Percentiles rank a stretch among this genome's conserved stretches.
Conservation (phyloP, 2,329 filamentous ascomycete species). For the Clathrospora elynae region DNA sequence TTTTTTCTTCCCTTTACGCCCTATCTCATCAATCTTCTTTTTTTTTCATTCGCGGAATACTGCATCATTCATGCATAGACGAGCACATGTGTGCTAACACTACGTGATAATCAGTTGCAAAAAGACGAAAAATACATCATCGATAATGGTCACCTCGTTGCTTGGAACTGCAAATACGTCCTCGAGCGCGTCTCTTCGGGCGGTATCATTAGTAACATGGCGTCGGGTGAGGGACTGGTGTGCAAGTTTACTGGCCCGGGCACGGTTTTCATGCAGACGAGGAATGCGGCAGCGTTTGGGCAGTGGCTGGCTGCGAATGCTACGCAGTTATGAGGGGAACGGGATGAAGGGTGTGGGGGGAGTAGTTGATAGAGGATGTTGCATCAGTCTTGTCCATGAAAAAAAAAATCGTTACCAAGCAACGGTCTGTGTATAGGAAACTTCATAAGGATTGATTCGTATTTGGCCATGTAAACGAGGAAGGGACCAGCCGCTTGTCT, state of each 20-base stretch:
- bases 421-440: no score
- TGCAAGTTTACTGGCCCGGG: constrained; percentile 92
- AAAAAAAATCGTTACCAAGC: no score
- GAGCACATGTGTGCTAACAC: no score
- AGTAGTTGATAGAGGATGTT: no score
- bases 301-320: constrained; percentile 53
- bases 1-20: background rate
- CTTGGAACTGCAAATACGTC: constrained; percentile 95
- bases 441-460: no score
- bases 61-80: no score
- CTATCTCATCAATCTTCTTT: no score
- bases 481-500: no score
- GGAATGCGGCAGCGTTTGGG: constrained; percentile 73
- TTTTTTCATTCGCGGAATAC: no score
- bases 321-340: background rate
- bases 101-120: constrained; percentile 54
- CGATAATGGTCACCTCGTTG: constrained; percentile 90
- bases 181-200: constrained; percentile 89
- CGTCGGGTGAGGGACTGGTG: constrained; percentile 83
- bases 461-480: no score
- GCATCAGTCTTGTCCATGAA: no score
- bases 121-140: constrained; percentile 86
- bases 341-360: background rate
- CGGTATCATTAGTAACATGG: constrained; percentile 86
- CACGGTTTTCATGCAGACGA: constrained; percentile 88